A percentile compares a stretch with the other conserved stretches of the same genome.
These are phyloP conservation scores for Curvularia verruculosa DNA, from an alignment of 2,329 filamentous ascomycete species.

Conservation along the genomic window DNA sequence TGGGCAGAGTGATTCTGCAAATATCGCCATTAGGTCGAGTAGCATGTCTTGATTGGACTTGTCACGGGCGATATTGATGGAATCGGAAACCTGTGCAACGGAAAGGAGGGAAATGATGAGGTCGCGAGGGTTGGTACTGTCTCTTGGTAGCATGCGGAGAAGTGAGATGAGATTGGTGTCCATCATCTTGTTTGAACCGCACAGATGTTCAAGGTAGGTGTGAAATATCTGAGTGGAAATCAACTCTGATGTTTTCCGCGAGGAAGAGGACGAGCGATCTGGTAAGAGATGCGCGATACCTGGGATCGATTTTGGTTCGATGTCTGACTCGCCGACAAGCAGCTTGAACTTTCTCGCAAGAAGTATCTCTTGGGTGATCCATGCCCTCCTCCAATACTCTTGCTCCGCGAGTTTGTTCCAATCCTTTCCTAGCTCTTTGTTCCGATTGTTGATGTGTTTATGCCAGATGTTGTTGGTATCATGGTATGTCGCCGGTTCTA, in stretches of 20 bases:
- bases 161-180: neutral
- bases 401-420: neutral
- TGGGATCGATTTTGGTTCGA: neutral
- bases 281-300: neutral
- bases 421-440: neutral
- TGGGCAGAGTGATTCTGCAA: neutral
- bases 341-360: conserved; percentile 4
- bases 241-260: neutral
- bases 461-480: neutral
- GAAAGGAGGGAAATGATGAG: conserved; percentile 2
- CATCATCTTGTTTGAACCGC: neutral
- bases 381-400: conserved; percentile 7
- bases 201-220: neutral
- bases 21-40: neutral
- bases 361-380: conserved; percentile 14
- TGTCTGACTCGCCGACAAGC: neutral
- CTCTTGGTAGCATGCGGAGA: neutral
- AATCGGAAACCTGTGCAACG: neutral
- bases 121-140: neutral
- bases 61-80: neutral
- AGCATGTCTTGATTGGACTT: neutral
- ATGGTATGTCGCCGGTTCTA: neutral
- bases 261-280: neutral
- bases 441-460: neutral
- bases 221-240: neutral